These are phyloP conservation scores for Bothriochloa decipiens DNA, from an alignment of 176 grass and related monocot species.

Conservation along the genomic window DNA sequence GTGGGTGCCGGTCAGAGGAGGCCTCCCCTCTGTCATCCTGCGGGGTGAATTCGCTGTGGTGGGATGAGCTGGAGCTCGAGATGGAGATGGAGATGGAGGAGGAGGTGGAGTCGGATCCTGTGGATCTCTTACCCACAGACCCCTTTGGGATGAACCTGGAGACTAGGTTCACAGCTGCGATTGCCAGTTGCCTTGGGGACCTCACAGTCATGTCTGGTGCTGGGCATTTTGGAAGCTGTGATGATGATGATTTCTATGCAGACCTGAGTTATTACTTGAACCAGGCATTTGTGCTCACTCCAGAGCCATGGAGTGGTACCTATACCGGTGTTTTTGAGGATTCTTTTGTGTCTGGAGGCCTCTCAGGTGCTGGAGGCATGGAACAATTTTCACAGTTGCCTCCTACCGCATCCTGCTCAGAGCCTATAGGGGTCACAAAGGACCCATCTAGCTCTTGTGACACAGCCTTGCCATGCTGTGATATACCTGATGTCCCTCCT, in stretches of 20 bases:
- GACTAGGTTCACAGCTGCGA: conserved; percentile 42
- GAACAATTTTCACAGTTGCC: not conserved
- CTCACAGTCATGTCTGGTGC: conserved; percentile 29
- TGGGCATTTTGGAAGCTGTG: conserved; percentile 29
- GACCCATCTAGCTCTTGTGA: conserved; percentile 21
- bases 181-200: conserved; percentile 55
- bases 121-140: conserved; percentile 56
- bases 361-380: not conserved
- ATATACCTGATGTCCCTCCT: conserved; percentile 24
- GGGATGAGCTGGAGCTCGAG: conserved; percentile 39
- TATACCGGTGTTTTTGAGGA: conserved; percentile 29
- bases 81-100: conserved; percentile 5
- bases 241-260: conserved; percentile 6
- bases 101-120: conserved; percentile 47
- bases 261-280: conserved; percentile 54
- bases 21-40: conserved; percentile 52
- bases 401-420: conserved; percentile 4
- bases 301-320: conserved; percentile 2
- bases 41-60: conserved; percentile 35
- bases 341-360: conserved; percentile 27
- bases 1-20: conserved; percentile 52
- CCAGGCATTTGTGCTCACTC: conserved; percentile 29
- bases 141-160: conserved; percentile 82
- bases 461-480: conserved; percentile 31
- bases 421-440: conserved; percentile 18